Evolutionary conservation across 352 stramenopile species (phyloP).

Genomic region (Blastocystis sp.): DNA sequence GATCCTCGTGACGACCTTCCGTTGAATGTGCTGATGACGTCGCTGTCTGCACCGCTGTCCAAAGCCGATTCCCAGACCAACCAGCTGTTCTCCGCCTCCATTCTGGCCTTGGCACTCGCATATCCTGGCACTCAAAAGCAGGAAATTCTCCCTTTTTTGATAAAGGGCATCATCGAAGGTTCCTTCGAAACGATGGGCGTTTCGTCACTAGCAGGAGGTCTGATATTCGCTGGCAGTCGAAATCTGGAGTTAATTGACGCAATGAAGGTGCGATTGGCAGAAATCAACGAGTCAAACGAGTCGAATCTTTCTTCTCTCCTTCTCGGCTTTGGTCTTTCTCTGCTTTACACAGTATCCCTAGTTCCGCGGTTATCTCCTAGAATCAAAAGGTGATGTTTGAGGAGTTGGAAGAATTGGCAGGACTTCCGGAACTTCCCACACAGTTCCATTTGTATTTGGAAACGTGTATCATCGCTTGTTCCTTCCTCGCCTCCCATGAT

Average conservation of each 20-base stretch:
- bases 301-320: neutral
- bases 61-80: neutral
- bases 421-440: neutral
- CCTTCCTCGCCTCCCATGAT: constrained; percentile 7
- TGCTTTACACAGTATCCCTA: neutral
- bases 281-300: neutral
- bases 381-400: neutral
- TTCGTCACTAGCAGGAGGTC: neutral
- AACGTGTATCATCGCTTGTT: neutral
- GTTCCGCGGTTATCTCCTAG: neutral
- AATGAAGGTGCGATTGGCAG: neutral
- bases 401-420: neutral
- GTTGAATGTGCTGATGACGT: neutral
- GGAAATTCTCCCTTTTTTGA: constrained; percentile 1
- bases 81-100: neutral
- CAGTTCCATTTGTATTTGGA: neutral
- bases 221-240: constrained; percentile 8
- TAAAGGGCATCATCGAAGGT: neutral
- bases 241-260: neutral
- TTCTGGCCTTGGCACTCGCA: constrained; percentile 3
- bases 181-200: neutral
- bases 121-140: neutral
- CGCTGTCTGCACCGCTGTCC: neutral
- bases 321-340: neutral
- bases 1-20: neutral